Base-by-base conservation (phyloP, 2,329 filamentous ascomycete genomes). In the Endocalyx cinctus region DNA sequence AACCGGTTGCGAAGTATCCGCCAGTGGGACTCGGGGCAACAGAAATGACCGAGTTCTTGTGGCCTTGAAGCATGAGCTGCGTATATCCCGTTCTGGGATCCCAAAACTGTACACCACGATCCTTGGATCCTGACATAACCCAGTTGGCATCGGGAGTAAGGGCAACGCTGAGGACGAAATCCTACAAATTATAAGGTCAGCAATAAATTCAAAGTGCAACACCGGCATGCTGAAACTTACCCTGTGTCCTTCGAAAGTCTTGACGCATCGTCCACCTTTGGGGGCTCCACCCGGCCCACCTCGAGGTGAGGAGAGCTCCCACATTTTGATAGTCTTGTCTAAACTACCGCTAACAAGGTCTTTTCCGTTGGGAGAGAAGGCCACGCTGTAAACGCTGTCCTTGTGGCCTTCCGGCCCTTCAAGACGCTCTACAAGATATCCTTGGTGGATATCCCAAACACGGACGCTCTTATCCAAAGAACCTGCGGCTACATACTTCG, bases 251-350 rank as follows among this genome's bases (percentile, higher is more conserved):
- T 97, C 92, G 52, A 97, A 98, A 1, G 90, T 97, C 68, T 89
- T 87, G 52, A 96, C 82, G 58, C 92, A 97, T 60, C 94, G 87
- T 50, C 92, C 90, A 22, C 84, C 84, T 69, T 92, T 94, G 7
- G 82, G 74, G 19, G 74, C 78, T 27, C 77, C 72, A 54, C 75
- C 78, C 29, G 78, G 72, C 38, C 80, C 74, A 51, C 81, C 76
- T 47, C 84, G 77, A 27, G 82, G 77, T 15, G 84, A 77, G 35
- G 77, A 82, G 31, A 98, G 74, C 68, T 96, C 89, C 89, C 92
- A 98, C 84, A 97, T 94, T 71, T 96, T 95, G 71, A 97, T 97
- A 0, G 90, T 97, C 72, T 94, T 94, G 60, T 98, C 92, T 49
- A 97, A 69, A 72, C 85, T 94, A 43, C 92, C 92, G 52, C 85